Conservation (phyloP, 208 protist genomes). For the Trypanosoma avium region DNA sequence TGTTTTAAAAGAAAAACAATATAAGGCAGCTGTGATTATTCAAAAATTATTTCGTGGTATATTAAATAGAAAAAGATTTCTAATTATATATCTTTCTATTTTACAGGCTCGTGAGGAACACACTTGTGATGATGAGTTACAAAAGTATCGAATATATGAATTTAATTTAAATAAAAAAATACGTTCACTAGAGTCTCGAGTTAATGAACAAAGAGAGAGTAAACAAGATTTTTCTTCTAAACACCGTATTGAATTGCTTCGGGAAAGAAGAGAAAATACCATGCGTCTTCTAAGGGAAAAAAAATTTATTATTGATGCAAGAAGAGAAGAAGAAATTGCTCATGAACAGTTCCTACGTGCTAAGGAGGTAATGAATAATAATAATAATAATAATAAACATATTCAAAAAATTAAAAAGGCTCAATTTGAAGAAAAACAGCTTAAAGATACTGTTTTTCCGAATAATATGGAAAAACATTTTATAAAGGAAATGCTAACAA, state of each 20-base stretch:
- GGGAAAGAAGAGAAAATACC: constrained; percentile 9
- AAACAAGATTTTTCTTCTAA: neutral
- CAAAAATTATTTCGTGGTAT: constrained; percentile 24
- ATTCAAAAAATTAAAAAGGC: too few relatives aligned
- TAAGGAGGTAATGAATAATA: neutral
- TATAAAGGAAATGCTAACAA: constrained; percentile 6
- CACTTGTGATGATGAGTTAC: constrained; percentile 7
- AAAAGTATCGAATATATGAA: constrained; percentile 23
- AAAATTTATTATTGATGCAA: neutral
- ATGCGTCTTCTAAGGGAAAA: constrained; percentile 12
- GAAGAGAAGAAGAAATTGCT: neutral
- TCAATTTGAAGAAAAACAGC: neutral
- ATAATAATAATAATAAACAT: too few relatives aligned
- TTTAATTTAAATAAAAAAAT: constrained; percentile 3
- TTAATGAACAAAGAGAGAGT: neutral
- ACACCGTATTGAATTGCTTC: constrained; percentile 12
- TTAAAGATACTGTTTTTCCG: neutral
- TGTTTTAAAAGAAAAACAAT: constrained; percentile 3
- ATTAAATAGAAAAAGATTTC: constrained; percentile 12
- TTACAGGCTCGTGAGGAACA: constrained; percentile 21
- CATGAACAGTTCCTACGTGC: neutral
- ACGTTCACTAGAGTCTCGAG: neutral
- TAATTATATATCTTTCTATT: constrained; percentile 18
- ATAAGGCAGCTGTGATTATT: constrained; percentile 21
- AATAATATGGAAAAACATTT: neutral